These are phyloP conservation scores for Alternaria sp. DNA, from an alignment of 2,329 filamentous ascomycete genomes.

Conservation along the genomic window DNA sequence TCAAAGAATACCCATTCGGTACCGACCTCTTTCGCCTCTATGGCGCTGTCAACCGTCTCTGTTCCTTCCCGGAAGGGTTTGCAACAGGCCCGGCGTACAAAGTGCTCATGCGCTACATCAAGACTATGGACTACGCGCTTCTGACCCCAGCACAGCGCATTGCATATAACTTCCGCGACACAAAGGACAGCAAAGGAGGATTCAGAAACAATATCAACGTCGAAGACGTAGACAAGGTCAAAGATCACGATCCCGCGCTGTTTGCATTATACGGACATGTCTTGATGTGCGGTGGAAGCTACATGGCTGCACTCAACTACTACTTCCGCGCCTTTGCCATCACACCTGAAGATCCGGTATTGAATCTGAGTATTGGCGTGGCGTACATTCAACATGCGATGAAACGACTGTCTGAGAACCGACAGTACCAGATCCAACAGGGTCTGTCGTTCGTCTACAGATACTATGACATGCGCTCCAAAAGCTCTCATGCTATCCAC, in stretches of 20 bases:
- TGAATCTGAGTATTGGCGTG: constrained; percentile 77
- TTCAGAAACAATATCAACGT: constrained; percentile 47
- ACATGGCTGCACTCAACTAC: constrained; percentile 84
- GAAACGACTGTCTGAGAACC: constrained; percentile 87
- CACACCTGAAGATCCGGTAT: constrained; percentile 75
- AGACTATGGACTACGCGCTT: constrained; percentile 78
- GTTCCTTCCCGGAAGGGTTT: constrained; percentile 75
- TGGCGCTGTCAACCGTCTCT: constrained; percentile 76
- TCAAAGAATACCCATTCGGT: constrained; percentile 79
- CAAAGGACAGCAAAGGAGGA: constrained; percentile 47
- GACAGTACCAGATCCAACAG: constrained; percentile 86
- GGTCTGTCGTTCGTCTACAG: constrained; percentile 80
- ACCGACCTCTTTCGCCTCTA: constrained; percentile 87
- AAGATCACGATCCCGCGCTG: constrained; percentile 71
- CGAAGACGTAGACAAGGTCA: constrained; percentile 49
- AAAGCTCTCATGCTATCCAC: constrained; percentile 52
- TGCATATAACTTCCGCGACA: constrained; percentile 47
- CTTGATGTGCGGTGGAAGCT: constrained; percentile 81
- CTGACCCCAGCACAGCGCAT: constrained; percentile 60
- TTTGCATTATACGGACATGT: constrained; percentile 92
- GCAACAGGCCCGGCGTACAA: constrained; percentile 85
- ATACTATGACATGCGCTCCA: constrained; percentile 69
- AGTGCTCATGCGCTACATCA: constrained; percentile 89
- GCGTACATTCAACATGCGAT: constrained; percentile 86
- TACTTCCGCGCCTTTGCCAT: constrained; percentile 73